Conservation (phyloP, 192 early-diverging fungal genomes). For the Entomortierella chlamydospora region DNA sequence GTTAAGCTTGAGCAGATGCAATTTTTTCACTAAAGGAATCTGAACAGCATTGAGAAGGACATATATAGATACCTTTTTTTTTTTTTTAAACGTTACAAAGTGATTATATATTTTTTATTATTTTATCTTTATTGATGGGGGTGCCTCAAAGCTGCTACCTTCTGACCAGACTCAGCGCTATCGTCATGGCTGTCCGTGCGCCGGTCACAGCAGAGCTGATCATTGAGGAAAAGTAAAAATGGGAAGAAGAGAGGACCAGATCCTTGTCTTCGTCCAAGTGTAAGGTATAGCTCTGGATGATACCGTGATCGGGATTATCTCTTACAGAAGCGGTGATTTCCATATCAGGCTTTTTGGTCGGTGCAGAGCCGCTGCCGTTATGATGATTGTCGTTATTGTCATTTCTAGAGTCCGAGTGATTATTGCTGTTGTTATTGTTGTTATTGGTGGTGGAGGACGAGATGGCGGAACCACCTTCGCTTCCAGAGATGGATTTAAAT, state of each 20-base stretch:
- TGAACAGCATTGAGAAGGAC: too few species aligned
- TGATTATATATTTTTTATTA: too few species aligned
- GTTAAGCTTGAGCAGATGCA: too few species aligned
- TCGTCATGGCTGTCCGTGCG: conserved; percentile 9
- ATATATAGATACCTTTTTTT: too few species aligned
- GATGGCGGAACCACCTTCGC: not conserved
- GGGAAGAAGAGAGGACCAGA: conserved; percentile 7
- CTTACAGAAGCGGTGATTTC: not conserved
- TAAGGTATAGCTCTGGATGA: conserved; percentile 9
- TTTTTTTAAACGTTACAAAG: too few species aligned
- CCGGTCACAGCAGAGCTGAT: not conserved
- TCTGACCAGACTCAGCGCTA: too few species aligned
- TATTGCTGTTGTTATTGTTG: not conserved
- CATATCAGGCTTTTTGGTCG: not conserved
- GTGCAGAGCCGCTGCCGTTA: not conserved
- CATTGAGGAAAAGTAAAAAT: conserved; percentile 5
- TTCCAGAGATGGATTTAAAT: not conserved
- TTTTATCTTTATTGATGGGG: too few species aligned
- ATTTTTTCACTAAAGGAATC: too few species aligned
- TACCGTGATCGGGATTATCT: not conserved
- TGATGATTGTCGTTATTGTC: not conserved
- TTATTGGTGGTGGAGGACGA: not conserved
- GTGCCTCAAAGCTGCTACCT: too few species aligned
- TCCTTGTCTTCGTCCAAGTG: conserved; percentile 9
- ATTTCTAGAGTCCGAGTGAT: not conserved